Conservation (phyloP, 1,284 basidiomycete species). For the Tilletia setariae region DNA sequence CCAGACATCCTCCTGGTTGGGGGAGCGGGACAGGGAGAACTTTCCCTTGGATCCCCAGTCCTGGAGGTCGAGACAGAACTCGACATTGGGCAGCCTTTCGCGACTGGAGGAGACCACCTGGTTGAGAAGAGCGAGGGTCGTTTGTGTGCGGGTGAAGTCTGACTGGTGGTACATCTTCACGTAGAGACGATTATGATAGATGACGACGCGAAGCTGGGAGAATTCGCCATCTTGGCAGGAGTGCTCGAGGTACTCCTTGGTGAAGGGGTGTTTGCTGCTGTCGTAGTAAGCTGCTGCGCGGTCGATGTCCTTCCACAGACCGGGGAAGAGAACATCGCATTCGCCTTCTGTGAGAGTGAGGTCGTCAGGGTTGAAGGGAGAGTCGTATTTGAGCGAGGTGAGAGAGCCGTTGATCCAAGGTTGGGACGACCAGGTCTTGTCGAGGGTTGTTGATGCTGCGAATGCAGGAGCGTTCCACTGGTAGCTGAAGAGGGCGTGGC, state of each 20-base stretch:
- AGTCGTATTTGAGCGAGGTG: slow-evolving; percentile 29
- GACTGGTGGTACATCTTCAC: slow-evolving; percentile 44
- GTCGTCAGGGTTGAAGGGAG: slow-evolving; percentile 47
- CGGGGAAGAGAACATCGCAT: slow-evolving; percentile 49
- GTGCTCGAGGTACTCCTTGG: slow-evolving; percentile 39
- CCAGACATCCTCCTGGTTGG: slow-evolving; percentile 45
- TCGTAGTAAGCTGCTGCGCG: slow-evolving; percentile 36
- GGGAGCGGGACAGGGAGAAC: slow-evolving; percentile 40
- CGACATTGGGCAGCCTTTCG: slow-evolving; percentile 49
- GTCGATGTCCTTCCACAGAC: slow-evolving; percentile 45
- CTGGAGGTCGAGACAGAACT: slow-evolving; percentile 45
- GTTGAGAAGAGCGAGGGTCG: slow-evolving; percentile 38
- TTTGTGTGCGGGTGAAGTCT: slow-evolving; percentile 36
- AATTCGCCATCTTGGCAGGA: slow-evolving; percentile 45
- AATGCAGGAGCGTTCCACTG: neutral
- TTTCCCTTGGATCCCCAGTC: slow-evolving; percentile 50
- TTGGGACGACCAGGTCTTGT: neutral
- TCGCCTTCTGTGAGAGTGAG: slow-evolving; percentile 45
- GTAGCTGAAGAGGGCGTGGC: neutral
- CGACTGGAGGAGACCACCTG: slow-evolving; percentile 34
- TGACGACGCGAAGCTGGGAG: slow-evolving; percentile 43
- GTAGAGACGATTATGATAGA: slow-evolving; percentile 48
- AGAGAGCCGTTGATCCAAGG: slow-evolving; percentile 34
- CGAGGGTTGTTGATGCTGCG: neutral
- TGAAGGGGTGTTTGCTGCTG: slow-evolving; percentile 25